phyloP scores from a whole-genome alignment of 2,329 filamentous ascomycete genomes.

The Exserohilum turcica region DNA sequence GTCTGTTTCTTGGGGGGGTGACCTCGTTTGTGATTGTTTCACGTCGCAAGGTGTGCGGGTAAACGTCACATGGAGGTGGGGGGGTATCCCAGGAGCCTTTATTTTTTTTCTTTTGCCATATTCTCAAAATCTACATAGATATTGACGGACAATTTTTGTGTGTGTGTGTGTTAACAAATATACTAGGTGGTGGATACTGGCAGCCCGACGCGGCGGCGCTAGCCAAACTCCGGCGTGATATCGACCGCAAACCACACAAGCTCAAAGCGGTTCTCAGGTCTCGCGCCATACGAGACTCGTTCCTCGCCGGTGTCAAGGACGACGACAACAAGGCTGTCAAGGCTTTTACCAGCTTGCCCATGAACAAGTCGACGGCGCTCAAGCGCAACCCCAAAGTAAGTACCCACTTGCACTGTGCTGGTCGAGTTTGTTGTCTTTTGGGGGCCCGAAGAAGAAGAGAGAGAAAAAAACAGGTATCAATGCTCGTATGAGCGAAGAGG shows the following conservation, averaged over 20 bases:
- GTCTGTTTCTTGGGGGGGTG: background rate
- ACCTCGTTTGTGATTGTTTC: background rate
- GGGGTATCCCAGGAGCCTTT: no score
- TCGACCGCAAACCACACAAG: slow-evolving; percentile 72
- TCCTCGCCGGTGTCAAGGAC: slow-evolving; percentile 63
- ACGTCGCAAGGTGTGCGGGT: background rate
- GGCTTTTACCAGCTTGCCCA: slow-evolving; percentile 64
- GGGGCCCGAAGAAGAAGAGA: no score
- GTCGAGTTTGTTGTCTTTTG: no score
- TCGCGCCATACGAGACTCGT: slow-evolving; percentile 64
- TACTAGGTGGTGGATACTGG: slow-evolving; percentile 80
- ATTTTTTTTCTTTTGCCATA: no score
- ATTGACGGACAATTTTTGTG: no score
- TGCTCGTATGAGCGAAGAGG: background rate
- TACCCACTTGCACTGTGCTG: no score
- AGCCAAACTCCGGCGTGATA: slow-evolving; percentile 69
- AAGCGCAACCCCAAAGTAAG: slow-evolving; percentile 85
- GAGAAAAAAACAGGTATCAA: background rate
- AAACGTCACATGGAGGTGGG: no score
- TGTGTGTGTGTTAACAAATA: no score
- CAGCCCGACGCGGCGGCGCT: slow-evolving; percentile 72
- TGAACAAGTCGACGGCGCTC: slow-evolving; percentile 74
- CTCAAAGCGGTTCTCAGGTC: slow-evolving; percentile 72
- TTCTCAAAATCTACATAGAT: no score
- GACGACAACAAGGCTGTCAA: slow-evolving; percentile 66